These are phyloP conservation scores for Terfezia boudieri DNA, from an alignment of 495 filamentous ascomycete genomes.

Conservation along the genomic window DNA sequence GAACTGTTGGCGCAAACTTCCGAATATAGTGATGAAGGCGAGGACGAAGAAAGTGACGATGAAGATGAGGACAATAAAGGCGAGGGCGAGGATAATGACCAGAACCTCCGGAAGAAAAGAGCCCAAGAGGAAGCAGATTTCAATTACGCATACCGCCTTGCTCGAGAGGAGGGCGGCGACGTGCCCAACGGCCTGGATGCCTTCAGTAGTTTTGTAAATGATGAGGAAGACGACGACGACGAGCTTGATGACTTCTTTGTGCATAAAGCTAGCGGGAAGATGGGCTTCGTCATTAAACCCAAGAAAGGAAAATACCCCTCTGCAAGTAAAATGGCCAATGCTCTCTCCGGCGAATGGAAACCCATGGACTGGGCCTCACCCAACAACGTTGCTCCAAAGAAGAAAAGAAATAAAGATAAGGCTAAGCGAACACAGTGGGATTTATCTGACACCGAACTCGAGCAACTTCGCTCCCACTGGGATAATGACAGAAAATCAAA, in stretches of 20 bases:
- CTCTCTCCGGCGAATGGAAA: constrained; percentile 50
- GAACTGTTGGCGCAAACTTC: neutral
- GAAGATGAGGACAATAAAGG: constrained; percentile 21
- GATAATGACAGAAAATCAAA: constrained; percentile 66
- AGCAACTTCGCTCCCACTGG: constrained; percentile 31
- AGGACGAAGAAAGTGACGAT: constrained; percentile 22
- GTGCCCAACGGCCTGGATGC: neutral
- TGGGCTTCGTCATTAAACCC: neutral
- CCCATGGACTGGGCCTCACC: constrained; percentile 61
- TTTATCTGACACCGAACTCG: constrained; percentile 51
- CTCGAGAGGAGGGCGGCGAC: neutral
- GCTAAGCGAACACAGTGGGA: constrained; percentile 29
- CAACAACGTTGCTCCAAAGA: constrained; percentile 23
- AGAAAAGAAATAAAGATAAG: constrained; percentile 34
- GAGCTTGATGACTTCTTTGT: constrained; percentile 1
- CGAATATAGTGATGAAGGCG: constrained; percentile 5
- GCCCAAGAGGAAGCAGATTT: constrained; percentile 23
- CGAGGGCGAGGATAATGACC: constrained; percentile 16
- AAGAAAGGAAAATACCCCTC: constrained; percentile 28
- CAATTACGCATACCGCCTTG: constrained; percentile 33
- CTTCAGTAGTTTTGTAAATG: neutral
- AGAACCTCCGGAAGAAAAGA: neutral
- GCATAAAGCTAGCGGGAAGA: neutral
- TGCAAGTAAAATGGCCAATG: constrained; percentile 42
- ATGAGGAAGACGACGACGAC: constrained; percentile 11